These are phyloP conservation scores for Pleurotus djamor DNA, from an alignment of 768 basidiomycete species.

Conservation along the genomic window DNA sequence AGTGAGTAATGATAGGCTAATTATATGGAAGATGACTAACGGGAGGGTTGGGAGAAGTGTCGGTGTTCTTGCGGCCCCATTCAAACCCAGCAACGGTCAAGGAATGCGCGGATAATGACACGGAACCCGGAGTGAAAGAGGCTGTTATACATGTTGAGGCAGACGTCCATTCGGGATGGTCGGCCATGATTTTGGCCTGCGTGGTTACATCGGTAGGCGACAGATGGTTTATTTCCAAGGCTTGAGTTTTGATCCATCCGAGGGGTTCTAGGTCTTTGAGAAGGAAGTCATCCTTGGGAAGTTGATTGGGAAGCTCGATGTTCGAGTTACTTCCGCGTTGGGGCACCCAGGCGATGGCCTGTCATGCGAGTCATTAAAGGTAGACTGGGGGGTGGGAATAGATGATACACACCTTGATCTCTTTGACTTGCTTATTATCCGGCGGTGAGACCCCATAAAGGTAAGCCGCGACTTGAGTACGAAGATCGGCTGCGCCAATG, in stretches of 20 bases:
- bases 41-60: slow-evolving; percentile 79
- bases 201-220: slow-evolving; percentile 92
- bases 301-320: slow-evolving; percentile 84
- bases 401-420: slow-evolving; percentile 70
- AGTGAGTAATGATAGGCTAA: background rate
- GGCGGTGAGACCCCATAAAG: slow-evolving; percentile 91
- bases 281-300: slow-evolving; percentile 94
- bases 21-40: slow-evolving; percentile 27
- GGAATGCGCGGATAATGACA: slow-evolving; percentile 91
- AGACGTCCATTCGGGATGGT: slow-evolving; percentile 93
- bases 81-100: slow-evolving; percentile 93
- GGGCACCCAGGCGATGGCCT: slow-evolving; percentile 93
- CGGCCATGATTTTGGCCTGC: slow-evolving; percentile 96
- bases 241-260: slow-evolving; percentile 97
- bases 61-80: slow-evolving; percentile 94
- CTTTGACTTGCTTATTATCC: slow-evolving; percentile 98
- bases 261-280: slow-evolving; percentile 94
- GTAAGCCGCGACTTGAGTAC: slow-evolving; percentile 94
- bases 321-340: slow-evolving; percentile 95
- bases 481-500: slow-evolving; percentile 89
- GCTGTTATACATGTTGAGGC: slow-evolving; percentile 92
- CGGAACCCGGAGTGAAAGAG: slow-evolving; percentile 97
- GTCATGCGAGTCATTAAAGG: slow-evolving; percentile 12
- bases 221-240: slow-evolving; percentile 87
- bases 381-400: background rate